Conservation (phyloP, 257 asterid genomes). For the Fraxinus anomala region DNA sequence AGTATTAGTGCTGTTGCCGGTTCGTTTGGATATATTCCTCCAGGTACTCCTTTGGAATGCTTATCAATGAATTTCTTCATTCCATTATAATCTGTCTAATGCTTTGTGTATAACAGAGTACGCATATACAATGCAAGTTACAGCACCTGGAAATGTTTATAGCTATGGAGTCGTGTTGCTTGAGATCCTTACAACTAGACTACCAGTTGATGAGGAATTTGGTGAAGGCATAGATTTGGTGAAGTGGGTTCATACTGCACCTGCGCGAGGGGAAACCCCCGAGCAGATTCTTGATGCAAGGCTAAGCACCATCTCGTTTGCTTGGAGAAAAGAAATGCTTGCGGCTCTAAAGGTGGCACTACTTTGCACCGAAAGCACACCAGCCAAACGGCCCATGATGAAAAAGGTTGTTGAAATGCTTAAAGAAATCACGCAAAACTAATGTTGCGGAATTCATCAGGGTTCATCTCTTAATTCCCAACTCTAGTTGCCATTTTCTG, state of each 20-base stretch:
- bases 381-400: conserved; percentile 96
- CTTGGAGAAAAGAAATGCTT: conserved; percentile 96
- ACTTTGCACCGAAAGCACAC: conserved; percentile 81
- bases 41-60: conserved; percentile 53
- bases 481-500: conserved; percentile 19
- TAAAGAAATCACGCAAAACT: conserved; percentile 53
- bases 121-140: conserved; percentile 98
- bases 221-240: conserved; percentile 97
- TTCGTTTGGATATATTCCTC: conserved; percentile 97
- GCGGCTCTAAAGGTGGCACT: conserved; percentile 80
- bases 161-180: conserved; percentile 95
- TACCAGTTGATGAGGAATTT: conserved; percentile 90
- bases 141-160: conserved; percentile 95
- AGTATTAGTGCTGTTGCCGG: conserved; percentile 99
- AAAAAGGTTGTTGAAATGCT: conserved; percentile 93
- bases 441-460: neutral
- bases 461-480: conserved; percentile 15
- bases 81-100: conserved; percentile 10
- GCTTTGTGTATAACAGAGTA: conserved; percentile 53
- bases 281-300: conserved; percentile 94
- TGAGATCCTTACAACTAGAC: conserved; percentile 79
- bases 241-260: conserved; percentile 95
- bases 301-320: conserved; percentile 87
- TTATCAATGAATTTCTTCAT: neutral
- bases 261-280: conserved; percentile 88